Evolutionary conservation across 257 asterid species (phyloP), one percentile per base, ranked within the genome.

Genomic region (Hygrophila difformis): DNA sequence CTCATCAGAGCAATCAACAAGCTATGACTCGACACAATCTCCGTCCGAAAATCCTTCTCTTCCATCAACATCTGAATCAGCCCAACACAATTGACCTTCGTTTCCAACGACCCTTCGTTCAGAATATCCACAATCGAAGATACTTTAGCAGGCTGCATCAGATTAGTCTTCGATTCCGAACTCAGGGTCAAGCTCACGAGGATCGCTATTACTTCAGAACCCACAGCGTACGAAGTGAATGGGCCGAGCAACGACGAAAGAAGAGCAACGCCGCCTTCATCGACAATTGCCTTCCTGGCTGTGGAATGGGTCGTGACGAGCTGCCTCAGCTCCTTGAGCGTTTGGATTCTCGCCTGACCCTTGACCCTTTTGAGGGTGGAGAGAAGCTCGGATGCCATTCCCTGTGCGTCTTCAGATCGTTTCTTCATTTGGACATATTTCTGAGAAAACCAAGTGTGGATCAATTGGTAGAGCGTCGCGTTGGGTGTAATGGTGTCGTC

Each of bases 71-170:
- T 46, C 55, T 72, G 72, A 16, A 81, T 74, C 64, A 77, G 35
- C 31, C 60, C 39, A 36, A 72, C 72, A 7, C 93, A 81, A 51
- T 74, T 75, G 29, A 81, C 53, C 47, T 77, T 81, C 0, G 84
- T 77, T 18, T 78, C 84, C 6, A 70, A 59, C 8, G 93, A 74
- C 16, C 93, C 88, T 55, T 81, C 88, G 20, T 74, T 77, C 50
- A 81, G 51, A 56, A 78, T 60, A 54, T 81, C 88, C 3, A 78
- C 71, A 42, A 81, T 33, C 3, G 75, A 61, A 0, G 93, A 81
- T 35, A 81, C 62, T 55, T 70, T 81, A 0, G 84, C 79, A 9
- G 93, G 93, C 33, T 81, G 84, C 82, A 73, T 77, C 69, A 81
- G 58, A 63, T 66, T 72, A 13, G 53, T 44, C 50, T 63, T 81